phyloP scores from a whole-genome alignment of 2,329 filamentous ascomycete genomes.

The Escovopsis sp. region DNA sequence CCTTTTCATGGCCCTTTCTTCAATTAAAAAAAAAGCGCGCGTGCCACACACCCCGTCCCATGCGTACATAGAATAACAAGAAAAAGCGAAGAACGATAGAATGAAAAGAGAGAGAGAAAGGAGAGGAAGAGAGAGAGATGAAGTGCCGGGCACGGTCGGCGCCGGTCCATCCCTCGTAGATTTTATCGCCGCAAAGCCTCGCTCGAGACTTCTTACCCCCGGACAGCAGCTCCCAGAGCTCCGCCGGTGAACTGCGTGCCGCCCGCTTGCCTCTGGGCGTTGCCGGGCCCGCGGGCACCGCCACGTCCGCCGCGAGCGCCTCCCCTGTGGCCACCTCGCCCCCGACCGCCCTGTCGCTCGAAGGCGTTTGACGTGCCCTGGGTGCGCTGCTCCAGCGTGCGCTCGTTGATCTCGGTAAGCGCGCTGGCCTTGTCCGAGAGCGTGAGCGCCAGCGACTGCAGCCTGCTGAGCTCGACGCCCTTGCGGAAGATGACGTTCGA shows the following conservation, averaged over 20 bases:
- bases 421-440: conserved; percentile 91
- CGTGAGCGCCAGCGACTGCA: conserved; percentile 88
- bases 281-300: conserved; percentile 42
- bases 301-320: conserved; percentile 48
- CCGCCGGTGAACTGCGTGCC: conserved; percentile 73
- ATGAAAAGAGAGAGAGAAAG: neutral
- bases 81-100: neutral
- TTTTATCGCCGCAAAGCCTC: neutral
- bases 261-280: conserved; percentile 50
- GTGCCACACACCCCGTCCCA: too few species aligned
- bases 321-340: conserved; percentile 50
- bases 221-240: conserved; percentile 55
- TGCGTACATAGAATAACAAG: too few species aligned
- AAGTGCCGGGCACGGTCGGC: conserved; percentile 3
- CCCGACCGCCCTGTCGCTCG: conserved; percentile 75
- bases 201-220: conserved; percentile 29
- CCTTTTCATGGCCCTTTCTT: too few species aligned
- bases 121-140: neutral
- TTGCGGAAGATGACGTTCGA: conserved; percentile 97
- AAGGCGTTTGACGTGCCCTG: conserved; percentile 93
- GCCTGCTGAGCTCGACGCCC: conserved; percentile 90
- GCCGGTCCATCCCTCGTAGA: conserved; percentile 6
- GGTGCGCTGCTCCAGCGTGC: conserved; percentile 91
- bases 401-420: conserved; percentile 94
- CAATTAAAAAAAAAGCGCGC: too few species aligned